Evolutionary conservation across 1,139 yeast species (phyloP).

Genomic region (Yamadazyma oceani): DNA sequence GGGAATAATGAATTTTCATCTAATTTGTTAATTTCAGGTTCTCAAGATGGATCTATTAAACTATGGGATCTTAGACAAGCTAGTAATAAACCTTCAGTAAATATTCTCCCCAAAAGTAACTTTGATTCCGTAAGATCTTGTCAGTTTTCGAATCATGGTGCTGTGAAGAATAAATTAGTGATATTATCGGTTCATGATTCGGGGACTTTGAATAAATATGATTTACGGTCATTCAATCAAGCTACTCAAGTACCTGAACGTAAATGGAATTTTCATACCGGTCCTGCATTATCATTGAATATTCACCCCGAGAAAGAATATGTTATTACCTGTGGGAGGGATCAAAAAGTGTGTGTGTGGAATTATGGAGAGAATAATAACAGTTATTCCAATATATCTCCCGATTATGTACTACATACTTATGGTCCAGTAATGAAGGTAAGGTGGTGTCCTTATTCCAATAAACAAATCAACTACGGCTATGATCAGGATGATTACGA

Average conservation of each 20-base stretch:
- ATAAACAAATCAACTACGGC: constrained; percentile 6
- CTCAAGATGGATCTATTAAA: constrained; percentile 87
- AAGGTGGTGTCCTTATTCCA: constrained; percentile 55
- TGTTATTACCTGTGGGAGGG: constrained; percentile 91
- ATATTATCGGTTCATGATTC: constrained; percentile 75
- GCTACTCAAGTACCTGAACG: constrained; percentile 51
- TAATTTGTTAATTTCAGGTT: constrained; percentile 71
- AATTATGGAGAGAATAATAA: constrained; percentile 41
- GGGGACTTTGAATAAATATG: constrained; percentile 86
- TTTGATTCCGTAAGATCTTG: constrained; percentile 66
- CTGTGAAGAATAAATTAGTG: constrained; percentile 32
- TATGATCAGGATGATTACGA: constrained; percentile 9
- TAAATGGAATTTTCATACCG: constrained; percentile 85
- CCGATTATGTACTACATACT: constrained; percentile 72
- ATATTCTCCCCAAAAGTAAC: constrained; percentile 47
- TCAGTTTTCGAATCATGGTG: constrained; percentile 55
- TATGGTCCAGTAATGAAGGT: constrained; percentile 78
- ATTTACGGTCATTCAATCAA: constrained; percentile 47
- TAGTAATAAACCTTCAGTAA: constrained; percentile 42
- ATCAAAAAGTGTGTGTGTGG: constrained; percentile 81
- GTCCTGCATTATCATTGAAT: constrained; percentile 84
- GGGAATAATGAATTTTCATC: constrained; percentile 42
- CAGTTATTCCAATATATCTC: constrained; percentile 29
- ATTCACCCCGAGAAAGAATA: constrained; percentile 87
- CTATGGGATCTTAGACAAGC: constrained; percentile 81